Conservation (phyloP, 495 filamentous ascomycete species). For the Xanthoparmelia taractica region DNA sequence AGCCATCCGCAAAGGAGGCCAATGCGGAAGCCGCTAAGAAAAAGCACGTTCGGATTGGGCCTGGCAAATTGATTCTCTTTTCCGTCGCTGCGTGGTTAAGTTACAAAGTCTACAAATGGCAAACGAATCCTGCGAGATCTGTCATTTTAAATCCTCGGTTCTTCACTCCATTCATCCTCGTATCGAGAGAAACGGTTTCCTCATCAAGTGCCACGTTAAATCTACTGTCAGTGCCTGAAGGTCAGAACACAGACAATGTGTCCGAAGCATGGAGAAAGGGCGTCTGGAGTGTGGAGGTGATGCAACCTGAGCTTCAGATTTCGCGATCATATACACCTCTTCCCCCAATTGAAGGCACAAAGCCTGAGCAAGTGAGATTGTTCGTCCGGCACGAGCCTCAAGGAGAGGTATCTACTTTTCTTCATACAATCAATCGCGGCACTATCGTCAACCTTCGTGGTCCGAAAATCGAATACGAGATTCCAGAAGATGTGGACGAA, state of each 20-base stretch:
- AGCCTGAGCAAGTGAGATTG: conserved; percentile 40
- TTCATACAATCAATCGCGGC: conserved; percentile 54
- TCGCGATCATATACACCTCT: conserved; percentile 83
- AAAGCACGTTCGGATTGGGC: background rate
- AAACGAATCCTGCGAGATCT: conserved; percentile 13
- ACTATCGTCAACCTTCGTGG: conserved; percentile 67
- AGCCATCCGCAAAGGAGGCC: background rate
- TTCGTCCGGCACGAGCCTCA: conserved; percentile 48
- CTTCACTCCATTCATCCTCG: conserved; percentile 54
- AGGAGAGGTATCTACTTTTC: conserved; percentile 60
- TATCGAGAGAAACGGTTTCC: conserved; percentile 59
- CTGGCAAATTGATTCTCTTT: conserved; percentile 24
- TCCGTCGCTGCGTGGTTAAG: conserved; percentile 4
- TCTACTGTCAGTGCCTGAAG: conserved; percentile 33
- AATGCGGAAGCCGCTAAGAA: background rate
- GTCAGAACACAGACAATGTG: conserved; percentile 38
- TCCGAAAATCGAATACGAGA: conserved; percentile 61
- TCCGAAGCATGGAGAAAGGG: conserved; percentile 50
- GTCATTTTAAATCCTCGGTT: conserved; percentile 35
- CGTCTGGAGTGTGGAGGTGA: conserved; percentile 82
- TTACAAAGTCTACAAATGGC: conserved; percentile 20
- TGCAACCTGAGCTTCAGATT: conserved; percentile 88
- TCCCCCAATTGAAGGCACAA: conserved; percentile 43
- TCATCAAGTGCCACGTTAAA: conserved; percentile 65
- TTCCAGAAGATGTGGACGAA: conserved; percentile 44